Base-by-base conservation (phyloP, 2,329 filamentous ascomycete species). In the Colletotrichum lini region DNA sequence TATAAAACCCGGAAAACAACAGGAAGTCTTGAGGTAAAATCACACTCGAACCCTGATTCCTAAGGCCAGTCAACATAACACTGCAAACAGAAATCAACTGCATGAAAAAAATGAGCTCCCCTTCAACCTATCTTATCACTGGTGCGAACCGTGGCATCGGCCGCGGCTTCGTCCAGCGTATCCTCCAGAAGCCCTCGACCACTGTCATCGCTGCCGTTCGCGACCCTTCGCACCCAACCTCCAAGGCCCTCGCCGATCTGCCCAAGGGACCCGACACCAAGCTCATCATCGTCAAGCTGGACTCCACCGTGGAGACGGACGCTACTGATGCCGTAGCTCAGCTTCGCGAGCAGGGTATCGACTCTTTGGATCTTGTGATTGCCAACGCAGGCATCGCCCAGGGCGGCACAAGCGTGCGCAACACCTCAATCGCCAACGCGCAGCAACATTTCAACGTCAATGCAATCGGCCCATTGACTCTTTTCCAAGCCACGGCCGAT, bases 171-270 rank as follows among this genome's bases (percentile, higher is more conserved):
- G 47, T 81, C 3, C 67, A 77, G 59, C 76, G 72, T 10, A 83
- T 81, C 73, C 79, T 85, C 1, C 81, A 84, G 26, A 84, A 86
- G 56, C 85, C 88, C 75, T 88, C 91, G 80, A 88, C 92, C 79
- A 87, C 78, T 4, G 76, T 83, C 62, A 83, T 84, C 21, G 83
- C 83, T 30, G 78, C 77, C 1, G 79, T 80, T 53, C 81, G 84
- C 10, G 70, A 82, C 73, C 76, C 78, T 13, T 47, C 59, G 5
- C 66, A 75, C 26, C 35, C 77, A 0, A 74, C 74, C 0, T 79
- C 80, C 2, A 65, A 74, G 23, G 71, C 76, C 1, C 79, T 86
- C 21, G 49, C 62, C 2, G 65, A 76, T 0, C 76, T 88, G 0
- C 79, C 83, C 18, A 79, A 73, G 15, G 84, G 74, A 16, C 44